Conservation (phyloP, 2,329 filamentous ascomycete species). For the Verticillium dahliae region DNA sequence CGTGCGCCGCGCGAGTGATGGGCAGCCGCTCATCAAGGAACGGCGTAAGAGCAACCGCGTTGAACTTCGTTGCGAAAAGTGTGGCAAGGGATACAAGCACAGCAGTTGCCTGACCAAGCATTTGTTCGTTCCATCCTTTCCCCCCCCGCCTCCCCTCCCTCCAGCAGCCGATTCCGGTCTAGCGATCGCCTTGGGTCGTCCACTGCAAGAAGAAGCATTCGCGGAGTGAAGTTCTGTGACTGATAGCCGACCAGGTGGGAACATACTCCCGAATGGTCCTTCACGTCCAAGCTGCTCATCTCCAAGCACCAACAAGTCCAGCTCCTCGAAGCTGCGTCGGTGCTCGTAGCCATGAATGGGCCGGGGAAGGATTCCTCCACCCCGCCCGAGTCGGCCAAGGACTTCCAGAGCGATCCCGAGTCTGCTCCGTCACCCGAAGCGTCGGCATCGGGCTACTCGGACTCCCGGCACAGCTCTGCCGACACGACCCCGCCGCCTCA, state of each 20-base stretch:
- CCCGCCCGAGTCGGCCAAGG: slow-evolving; percentile 58
- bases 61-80: slow-evolving; percentile 94
- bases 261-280: slow-evolving; percentile 96
- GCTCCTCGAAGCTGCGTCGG: slow-evolving; percentile 92
- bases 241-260: slow-evolving; percentile 72
- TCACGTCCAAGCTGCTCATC: slow-evolving; percentile 94
- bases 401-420: slow-evolving; percentile 72
- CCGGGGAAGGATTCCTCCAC: slow-evolving; percentile 38
- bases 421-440: slow-evolving; percentile 70
- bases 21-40: slow-evolving; percentile 72
- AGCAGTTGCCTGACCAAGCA: slow-evolving; percentile 99
- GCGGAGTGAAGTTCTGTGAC: slow-evolving; percentile 13
- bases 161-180: neutral
- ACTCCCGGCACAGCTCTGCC: slow-evolving; percentile 73
- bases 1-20: slow-evolving; percentile 70
- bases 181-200: slow-evolving; percentile 10
- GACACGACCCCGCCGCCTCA: slow-evolving; percentile 90
- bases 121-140: slow-evolving; percentile 80
- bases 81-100: slow-evolving; percentile 99
- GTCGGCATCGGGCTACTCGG: slow-evolving; percentile 78
- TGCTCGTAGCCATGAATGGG: slow-evolving; percentile 82
- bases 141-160: slow-evolving; percentile 27
- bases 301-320: slow-evolving; percentile 99
- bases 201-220: slow-evolving; percentile 20
- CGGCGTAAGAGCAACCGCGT: slow-evolving; percentile 74